phyloP scores from a whole-genome alignment of 2,329 filamentous ascomycete genomes.

The Fusarium concolor region DNA sequence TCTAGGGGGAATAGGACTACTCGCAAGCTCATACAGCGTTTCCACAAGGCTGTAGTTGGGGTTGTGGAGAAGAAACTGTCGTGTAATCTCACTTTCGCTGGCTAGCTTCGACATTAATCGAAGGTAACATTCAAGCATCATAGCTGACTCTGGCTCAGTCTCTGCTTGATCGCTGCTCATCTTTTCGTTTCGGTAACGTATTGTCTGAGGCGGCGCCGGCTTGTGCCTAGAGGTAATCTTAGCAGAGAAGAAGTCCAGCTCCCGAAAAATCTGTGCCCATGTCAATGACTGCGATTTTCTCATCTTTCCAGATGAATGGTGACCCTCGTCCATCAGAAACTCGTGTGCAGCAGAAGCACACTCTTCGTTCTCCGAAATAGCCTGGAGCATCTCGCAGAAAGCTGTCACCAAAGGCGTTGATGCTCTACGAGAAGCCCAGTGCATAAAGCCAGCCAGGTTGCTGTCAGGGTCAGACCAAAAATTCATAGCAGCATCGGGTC shows the following conservation, averaged over 20 bases:
- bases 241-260: slow-evolving; percentile 84
- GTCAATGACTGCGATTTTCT: slow-evolving; percentile 86
- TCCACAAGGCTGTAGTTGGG: slow-evolving; percentile 76
- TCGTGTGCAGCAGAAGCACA: slow-evolving; percentile 88
- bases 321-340: slow-evolving; percentile 88
- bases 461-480: slow-evolving; percentile 96
- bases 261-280: slow-evolving; percentile 92
- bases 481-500: slow-evolving; percentile 83
- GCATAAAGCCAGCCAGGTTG: slow-evolving; percentile 92
- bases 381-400: slow-evolving; percentile 95
- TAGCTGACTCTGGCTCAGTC: slow-evolving; percentile 88
- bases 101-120: slow-evolving; percentile 87
- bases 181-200: slow-evolving; percentile 68
- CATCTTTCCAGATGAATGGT: slow-evolving; percentile 79
- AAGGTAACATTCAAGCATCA: slow-evolving; percentile 96
- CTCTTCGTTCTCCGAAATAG: slow-evolving; percentile 83
- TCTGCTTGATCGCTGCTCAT: slow-evolving; percentile 76
- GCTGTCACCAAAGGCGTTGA: slow-evolving; percentile 96
- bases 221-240: slow-evolving; percentile 75
- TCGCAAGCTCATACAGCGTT: slow-evolving; percentile 82
- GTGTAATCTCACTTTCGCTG: slow-evolving; percentile 76
- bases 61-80: slow-evolving; percentile 77
- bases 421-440: slow-evolving; percentile 95
- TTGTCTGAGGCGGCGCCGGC: slow-evolving; percentile 59
- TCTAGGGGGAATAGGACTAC: slow-evolving; percentile 78